Base-by-base conservation (phyloP, 108 stramenopile species). In the Stephanodiscus minutulus region DNA sequence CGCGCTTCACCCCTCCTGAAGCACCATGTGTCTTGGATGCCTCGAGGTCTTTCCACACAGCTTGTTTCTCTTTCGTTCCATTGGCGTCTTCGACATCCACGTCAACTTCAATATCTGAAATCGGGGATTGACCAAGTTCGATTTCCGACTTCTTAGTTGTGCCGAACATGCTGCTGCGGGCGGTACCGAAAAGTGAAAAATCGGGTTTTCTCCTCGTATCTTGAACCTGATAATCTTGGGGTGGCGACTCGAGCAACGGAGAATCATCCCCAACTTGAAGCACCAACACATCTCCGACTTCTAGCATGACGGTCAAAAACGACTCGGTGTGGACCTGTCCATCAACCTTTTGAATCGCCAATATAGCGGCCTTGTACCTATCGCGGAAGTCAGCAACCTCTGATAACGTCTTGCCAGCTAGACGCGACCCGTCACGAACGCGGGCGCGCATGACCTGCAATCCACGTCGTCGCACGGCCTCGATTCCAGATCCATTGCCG, bases 261-360 rank as follows among this genome's bases (percentile, higher is more conserved):
- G 89, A 91, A 66, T 86, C 90, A 9, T 90, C 89, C 39, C 60
- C 64, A 8, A 75, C 89, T 74, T 91, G 88, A 20, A 92, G 66
- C 0, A 92, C 82, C 37, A 95, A 59, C 11, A 90, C 44, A 60
- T 95, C 91, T 3, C 85, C 81, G 3, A 76, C 43, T 22, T 68
- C 78, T 80, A 95, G 87, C 43, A 70, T 83, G 21, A 82, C 18
- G 18, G 20, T 52, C 50, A 20, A 6, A 7, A 52, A 18, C 17
- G 50, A 52, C 1, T 52, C 50, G 22, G 20, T 20, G 7, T 52
- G 50, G 7, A 52, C 18, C 50, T 20, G 20, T 18, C 22, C 50
- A 52, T 52, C 22, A 7, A 15, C 4, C 20, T 52, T 82, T 61
- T 87, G 85, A 21, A 85, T 65, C 12, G 88, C 89, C 22, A 95